Evolutionary conservation across 768 basidiomycete genomes (phyloP).

Genomic region (Tricholoma bakamatsutake): DNA sequence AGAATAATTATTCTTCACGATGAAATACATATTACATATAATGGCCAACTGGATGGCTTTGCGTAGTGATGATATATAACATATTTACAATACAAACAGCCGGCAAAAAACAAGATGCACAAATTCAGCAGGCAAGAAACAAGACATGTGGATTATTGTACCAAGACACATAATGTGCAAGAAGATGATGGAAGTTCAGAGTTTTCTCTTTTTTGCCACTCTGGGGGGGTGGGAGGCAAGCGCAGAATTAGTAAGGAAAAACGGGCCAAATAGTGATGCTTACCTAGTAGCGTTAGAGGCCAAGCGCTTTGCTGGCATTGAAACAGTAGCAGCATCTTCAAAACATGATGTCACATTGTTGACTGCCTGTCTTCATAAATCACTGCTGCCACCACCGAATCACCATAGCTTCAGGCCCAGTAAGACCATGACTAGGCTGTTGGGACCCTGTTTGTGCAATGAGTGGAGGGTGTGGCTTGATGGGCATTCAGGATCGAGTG

Average conservation of each 20-base stretch:
- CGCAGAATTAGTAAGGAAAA: background rate
- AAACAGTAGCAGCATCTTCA: too few relatives aligned
- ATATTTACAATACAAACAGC: background rate
- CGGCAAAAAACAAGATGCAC: background rate
- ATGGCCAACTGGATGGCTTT: too few relatives aligned
- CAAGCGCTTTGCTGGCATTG: too few relatives aligned
- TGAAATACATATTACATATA: too few relatives aligned
- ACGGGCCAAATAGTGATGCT: too few relatives aligned
- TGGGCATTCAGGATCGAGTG: background rate
- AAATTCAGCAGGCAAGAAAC: background rate
- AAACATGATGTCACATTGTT: too few relatives aligned
- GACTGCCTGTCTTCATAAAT: too few relatives aligned
- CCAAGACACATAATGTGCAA: background rate
- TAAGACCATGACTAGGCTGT: background rate
- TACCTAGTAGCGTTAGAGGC: too few relatives aligned
- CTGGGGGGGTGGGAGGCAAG: background rate
- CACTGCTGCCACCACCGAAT: background rate
- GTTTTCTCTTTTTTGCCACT: background rate
- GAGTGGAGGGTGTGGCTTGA: background rate
- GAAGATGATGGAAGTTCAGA: too few relatives aligned
- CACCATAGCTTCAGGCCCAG: background rate
- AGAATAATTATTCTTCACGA: too few relatives aligned
- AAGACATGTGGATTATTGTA: background rate
- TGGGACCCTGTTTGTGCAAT: too few relatives aligned
- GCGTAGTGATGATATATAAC: too few relatives aligned